A percentile compares a stretch with the other conserved stretches of the same genome.
Conservation (phyloP, 1,139 yeast species). For the Yamadazyma taylorii region DNA sequence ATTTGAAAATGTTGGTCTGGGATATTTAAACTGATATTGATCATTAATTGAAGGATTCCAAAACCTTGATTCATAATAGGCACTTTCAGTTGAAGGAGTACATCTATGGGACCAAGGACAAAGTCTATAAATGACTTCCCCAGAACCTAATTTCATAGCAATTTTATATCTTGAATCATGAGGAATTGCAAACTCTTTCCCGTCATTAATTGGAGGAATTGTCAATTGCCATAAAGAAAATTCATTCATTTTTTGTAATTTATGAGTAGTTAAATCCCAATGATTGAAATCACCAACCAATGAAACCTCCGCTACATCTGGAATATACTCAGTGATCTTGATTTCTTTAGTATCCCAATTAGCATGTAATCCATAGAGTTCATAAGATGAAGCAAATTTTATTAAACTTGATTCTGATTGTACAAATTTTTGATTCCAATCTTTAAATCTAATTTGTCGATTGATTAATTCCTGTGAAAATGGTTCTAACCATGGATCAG, state of each 20-base stretch:
- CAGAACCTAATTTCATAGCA: constrained; percentile 62
- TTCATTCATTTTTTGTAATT: constrained; percentile 51
- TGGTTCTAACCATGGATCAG: constrained; percentile 91
- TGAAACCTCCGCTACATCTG: constrained; percentile 73
- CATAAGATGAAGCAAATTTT: constrained; percentile 60
- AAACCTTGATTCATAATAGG: constrained; percentile 77
- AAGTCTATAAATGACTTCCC: constrained; percentile 71
- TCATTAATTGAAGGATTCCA: constrained; percentile 70
- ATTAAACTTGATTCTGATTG: constrained; percentile 47
- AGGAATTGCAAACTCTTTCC: constrained; percentile 56
- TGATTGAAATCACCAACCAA: constrained; percentile 87
- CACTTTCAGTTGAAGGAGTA: constrained; percentile 54
- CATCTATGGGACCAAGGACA: constrained; percentile 92
- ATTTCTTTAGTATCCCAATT: constrained; percentile 52
- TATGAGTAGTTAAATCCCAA: constrained; percentile 68
- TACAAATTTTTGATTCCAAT: constrained; percentile 45
- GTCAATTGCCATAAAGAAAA: constrained; percentile 70
- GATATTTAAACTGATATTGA: constrained; percentile 59
- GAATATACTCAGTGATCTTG: constrained; percentile 80
- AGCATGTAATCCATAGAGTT: constrained; percentile 75
- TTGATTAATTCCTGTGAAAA: constrained; percentile 52
- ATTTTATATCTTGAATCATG: constrained; percentile 83
- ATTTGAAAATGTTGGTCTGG: constrained; percentile 52
- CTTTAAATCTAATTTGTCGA: constrained; percentile 52
- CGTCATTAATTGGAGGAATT: constrained; percentile 54